These are phyloP conservation scores for Recurvomyces mirabilis DNA, from an alignment of 495 filamentous ascomycete species.

Conservation along the genomic window DNA sequence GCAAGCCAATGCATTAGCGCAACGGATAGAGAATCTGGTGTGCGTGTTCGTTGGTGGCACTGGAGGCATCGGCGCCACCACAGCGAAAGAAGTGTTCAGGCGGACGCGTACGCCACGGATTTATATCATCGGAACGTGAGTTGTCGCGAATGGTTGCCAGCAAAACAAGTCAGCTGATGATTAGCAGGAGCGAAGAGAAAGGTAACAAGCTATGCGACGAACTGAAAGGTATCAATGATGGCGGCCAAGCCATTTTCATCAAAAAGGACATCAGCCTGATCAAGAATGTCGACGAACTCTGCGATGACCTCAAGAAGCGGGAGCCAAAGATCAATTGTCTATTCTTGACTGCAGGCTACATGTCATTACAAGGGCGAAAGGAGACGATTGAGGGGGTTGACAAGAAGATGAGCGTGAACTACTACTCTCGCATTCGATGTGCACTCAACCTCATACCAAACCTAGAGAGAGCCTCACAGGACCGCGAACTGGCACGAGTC, in stretches of 20 bases:
- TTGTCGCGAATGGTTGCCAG: not conserved
- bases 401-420: conserved; percentile 40
- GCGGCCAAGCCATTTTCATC: conserved; percentile 44
- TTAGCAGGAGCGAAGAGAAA: conserved; percentile 11
- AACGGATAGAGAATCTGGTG: conserved; percentile 7
- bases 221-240: conserved; percentile 32
- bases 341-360: conserved; percentile 42
- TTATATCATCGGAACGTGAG: conserved; percentile 33
- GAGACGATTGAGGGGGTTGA: conserved; percentile 52
- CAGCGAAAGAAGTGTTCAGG: conserved; percentile 33
- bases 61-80: conserved; percentile 34
- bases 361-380: conserved; percentile 30
- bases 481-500: conserved; percentile 23
- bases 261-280: conserved; percentile 48
- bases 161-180: not conserved
- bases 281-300: conserved; percentile 48
- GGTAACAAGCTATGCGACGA: conserved; percentile 26
- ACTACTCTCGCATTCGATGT: conserved; percentile 56
- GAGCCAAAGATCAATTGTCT: conserved; percentile 53
- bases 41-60: conserved; percentile 34
- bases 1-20: conserved; percentile 12
- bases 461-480: conserved; percentile 17
- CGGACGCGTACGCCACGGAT: conserved; percentile 28
- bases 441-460: conserved; percentile 30
- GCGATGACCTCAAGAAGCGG: conserved; percentile 41